Evolutionary conservation across 2,329 filamentous ascomycete species (phyloP), one percentile per base, ranked within the genome.

Genomic region (Colletotrichum agaves): DNA sequence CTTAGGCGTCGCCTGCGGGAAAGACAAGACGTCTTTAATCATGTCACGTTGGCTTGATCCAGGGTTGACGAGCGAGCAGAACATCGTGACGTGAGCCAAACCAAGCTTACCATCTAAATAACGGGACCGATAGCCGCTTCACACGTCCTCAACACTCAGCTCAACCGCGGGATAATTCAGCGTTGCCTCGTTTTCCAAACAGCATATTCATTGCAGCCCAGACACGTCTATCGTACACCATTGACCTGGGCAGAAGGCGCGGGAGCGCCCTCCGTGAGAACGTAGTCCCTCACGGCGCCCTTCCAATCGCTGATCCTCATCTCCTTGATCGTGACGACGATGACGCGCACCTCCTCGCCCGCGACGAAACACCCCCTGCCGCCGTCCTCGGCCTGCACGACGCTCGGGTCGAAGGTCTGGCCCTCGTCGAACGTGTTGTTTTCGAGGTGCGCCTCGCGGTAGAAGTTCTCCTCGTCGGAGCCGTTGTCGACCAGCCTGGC

Each of bases 261-360:
- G 1, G 70, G 67, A 4, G 65, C 76, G 31, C 76, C 76, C n/a
- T 80, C 76, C 3, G 79, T 78, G 67, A 88, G 74, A 1, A 84
- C 84, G 81, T 83, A 98, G 76, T 98, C 95, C 73, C 91, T 88
- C 4, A 98, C 93, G 13, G 90, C 88, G n/a, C 96, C 95, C 82
- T 97, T 97, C 92, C 92, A 97, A 78, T 97, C 96, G 71, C 92
- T 94, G 74, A 97, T 97, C 74, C 94, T 87, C 55, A 96, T 94
- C 76, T 94, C 93, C 73, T 86, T 87, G 73, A 98, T 93, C 73
- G 87, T 88, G 7, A 98, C 96, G 5, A 95, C 87, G 37, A 98
- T 93, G 6, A 98, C 94, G 55, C 92, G 86, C 2, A 97, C 94
- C 76, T 96, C 92, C 75, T 93, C 91, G 3, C 91, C 92, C 41